Conservation (phyloP, 257 asterid species). For the Solanum tarijense region DNA sequence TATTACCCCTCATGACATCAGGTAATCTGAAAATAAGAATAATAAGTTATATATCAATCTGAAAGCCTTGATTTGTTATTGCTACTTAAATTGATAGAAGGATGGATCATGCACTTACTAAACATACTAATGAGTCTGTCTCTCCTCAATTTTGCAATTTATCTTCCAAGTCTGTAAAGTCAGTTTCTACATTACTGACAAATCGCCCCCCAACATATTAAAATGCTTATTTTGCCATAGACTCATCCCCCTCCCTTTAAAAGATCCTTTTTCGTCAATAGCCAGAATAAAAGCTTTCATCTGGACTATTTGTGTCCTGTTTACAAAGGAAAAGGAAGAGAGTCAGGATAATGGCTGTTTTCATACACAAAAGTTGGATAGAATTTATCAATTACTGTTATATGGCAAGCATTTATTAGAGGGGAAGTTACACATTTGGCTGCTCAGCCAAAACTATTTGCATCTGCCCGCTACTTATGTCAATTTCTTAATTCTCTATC, state of each 20-base stretch:
- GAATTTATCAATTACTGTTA: background rate
- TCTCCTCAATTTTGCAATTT: background rate
- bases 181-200: background rate
- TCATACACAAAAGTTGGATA: background rate
- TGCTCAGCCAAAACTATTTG: background rate
- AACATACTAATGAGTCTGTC: background rate
- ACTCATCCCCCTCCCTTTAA: background rate
- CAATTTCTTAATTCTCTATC: background rate
- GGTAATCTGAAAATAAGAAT: slow-evolving; percentile 27
- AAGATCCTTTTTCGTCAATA: background rate
- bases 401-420: background rate
- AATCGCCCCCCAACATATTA: background rate
- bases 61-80: background rate
- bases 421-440: background rate
- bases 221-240: background rate
- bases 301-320: background rate
- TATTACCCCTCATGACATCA: slow-evolving; percentile 91
- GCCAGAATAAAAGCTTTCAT: background rate
- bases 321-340: background rate
- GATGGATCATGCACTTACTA: background rate
- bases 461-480: background rate
- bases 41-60: background rate
- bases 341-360: background rate
- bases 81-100: background rate
- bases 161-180: background rate